Evolutionary conservation across 225 moss, liverwort and hornwort species (phyloP).

Genomic region (Pleurozium schreberi): DNA sequence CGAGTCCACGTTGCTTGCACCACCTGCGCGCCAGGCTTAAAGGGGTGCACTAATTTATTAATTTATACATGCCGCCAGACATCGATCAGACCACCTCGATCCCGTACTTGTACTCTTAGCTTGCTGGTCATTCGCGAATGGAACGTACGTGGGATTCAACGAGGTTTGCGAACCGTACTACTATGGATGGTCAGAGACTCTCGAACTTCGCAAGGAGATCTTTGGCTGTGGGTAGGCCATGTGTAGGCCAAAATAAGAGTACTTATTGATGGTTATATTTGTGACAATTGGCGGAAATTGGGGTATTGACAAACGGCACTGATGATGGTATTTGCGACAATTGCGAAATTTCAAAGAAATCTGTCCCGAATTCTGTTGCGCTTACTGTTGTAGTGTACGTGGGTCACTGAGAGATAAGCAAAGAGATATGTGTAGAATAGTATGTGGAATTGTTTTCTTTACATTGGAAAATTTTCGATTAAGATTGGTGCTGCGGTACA

Average conservation of each 20-base stretch:
- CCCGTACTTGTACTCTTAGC: no score
- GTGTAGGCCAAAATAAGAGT: background rate
- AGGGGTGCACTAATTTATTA: background rate
- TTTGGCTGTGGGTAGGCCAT: background rate
- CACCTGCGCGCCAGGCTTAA: background rate
- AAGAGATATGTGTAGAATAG: background rate
- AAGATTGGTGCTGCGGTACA: background rate
- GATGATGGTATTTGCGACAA: no score
- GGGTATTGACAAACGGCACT: background rate
- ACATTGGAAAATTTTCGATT: background rate
- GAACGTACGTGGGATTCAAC: background rate
- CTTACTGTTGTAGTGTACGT: background rate
- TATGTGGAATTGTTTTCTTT: background rate
- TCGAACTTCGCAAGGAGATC: background rate
- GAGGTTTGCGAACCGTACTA: background rate
- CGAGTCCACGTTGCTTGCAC: slow-evolving; percentile 30
- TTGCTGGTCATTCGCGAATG: background rate
- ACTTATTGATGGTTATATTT: no score
- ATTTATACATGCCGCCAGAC: background rate
- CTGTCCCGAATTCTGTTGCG: background rate
- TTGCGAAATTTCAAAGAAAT: background rate
- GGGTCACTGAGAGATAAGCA: background rate
- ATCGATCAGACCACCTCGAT: background rate
- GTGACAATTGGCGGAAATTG: no score
- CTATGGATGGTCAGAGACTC: background rate